A percentile compares a stretch with the other conserved stretches of the same genome.
Conservation (phyloP, 106 monocot genomes). For the Platanthera zijinensis region DNA sequence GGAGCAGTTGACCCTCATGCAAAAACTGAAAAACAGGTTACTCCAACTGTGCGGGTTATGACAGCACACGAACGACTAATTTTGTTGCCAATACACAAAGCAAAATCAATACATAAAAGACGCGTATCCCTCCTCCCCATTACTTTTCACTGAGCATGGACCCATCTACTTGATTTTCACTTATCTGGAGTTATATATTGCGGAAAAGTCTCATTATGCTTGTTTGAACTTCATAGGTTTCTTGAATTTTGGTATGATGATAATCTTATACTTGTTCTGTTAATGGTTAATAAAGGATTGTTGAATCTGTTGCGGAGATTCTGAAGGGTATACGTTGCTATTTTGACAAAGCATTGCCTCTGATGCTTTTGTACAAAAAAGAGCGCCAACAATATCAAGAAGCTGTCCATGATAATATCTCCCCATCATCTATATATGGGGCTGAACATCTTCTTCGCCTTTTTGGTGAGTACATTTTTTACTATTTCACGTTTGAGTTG, state of each 20-base stretch:
- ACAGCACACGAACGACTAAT: too few relatives aligned
- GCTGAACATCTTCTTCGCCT: slow-evolving; percentile 93
- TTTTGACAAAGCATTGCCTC: slow-evolving; percentile 89
- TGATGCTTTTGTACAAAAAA: slow-evolving; percentile 85
- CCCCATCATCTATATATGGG: slow-evolving; percentile 89
- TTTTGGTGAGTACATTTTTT: slow-evolving; percentile 52
- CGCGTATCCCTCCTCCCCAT: neutral
- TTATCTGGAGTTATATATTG: neutral
- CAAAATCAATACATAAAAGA: too few relatives aligned
- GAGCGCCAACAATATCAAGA: slow-evolving; percentile 82
- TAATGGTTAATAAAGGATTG: slow-evolving; percentile 39
- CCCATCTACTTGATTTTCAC: neutral
- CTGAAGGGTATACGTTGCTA: slow-evolving; percentile 81
- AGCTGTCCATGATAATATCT: slow-evolving; percentile 47
- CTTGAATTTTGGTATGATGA: neutral
- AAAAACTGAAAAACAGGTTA: too few relatives aligned
- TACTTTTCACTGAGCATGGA: neutral
- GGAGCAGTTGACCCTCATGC: too few relatives aligned
- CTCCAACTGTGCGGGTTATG: too few relatives aligned
- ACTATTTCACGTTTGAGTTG: neutral
- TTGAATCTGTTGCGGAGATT: slow-evolving; percentile 77
- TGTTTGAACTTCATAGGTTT: neutral
- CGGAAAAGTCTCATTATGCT: neutral
- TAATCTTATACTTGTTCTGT: neutral
- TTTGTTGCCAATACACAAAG: too few relatives aligned